Conservation (phyloP, 805 yeast species). For the Lachancea lanzarotensis region DNA sequence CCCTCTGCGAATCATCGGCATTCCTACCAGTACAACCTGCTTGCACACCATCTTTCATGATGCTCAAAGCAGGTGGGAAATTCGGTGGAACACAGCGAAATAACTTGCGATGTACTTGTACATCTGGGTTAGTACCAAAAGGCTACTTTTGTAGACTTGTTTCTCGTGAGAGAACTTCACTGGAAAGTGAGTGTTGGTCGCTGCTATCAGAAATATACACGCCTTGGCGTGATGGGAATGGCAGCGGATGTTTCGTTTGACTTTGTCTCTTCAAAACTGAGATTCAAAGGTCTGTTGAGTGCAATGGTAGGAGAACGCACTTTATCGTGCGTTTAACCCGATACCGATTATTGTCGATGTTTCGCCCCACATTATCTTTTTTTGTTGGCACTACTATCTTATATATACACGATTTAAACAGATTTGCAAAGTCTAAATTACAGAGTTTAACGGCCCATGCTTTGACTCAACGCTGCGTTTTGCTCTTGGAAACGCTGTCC, state of each 20-base stretch:
- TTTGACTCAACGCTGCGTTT: slow-evolving; percentile 74
- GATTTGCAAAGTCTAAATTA: not conserved
- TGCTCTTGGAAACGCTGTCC: slow-evolving; percentile 99
- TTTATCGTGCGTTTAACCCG: slow-evolving; percentile 25
- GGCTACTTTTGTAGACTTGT: slow-evolving; percentile 1
- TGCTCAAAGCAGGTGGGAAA: slow-evolving; percentile 31
- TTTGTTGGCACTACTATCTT: not conserved
- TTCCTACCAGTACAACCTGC: slow-evolving; percentile 10
- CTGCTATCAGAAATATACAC: slow-evolving; percentile 30
- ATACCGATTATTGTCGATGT: slow-evolving; percentile 33
- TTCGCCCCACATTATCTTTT: slow-evolving; percentile 12
- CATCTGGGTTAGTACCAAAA: not conserved
- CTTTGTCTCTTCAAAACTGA: slow-evolving; percentile 10
- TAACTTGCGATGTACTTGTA: slow-evolving; percentile 1
- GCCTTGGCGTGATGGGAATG: slow-evolving; percentile 26
- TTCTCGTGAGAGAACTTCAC: slow-evolving; percentile 8
- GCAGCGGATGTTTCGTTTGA: slow-evolving; percentile 30
- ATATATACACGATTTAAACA: not conserved
- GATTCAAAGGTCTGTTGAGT: slow-evolving; percentile 31
- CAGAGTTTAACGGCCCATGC: slow-evolving; percentile 37
- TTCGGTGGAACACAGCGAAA: slow-evolving; percentile 33
- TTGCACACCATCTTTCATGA: slow-evolving; percentile 5
- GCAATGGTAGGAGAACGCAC: slow-evolving; percentile 32
- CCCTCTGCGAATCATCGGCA: slow-evolving; percentile 7
- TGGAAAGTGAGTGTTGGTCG: slow-evolving; percentile 14